Base-by-base conservation (phyloP, 257 asterid species). In the Solanum ossicruentum region DNA sequence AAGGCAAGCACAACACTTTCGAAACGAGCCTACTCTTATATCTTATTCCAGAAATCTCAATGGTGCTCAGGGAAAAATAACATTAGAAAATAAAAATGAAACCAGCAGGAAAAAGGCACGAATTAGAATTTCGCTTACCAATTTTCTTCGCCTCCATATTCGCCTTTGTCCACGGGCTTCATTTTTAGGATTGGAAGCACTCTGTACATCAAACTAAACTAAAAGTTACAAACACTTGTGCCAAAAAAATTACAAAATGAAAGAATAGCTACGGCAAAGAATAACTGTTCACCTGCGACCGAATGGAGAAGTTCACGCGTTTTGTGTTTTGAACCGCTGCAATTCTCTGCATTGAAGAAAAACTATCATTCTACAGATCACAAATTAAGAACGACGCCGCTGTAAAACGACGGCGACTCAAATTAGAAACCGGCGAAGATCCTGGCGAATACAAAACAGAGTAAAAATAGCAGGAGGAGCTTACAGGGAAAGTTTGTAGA, bases 61-160 rank as follows among this genome's bases (percentile, higher is more conserved):
- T 17, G 12, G n/a, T 23, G 17, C 61, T 26, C 23, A 66, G n/a
- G 6, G 18, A 49, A 20, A 23, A 13, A 82, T 26, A 45, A 63
- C 52, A 47, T 60, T 5, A 82, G 28, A 32, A 61, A 45, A 12
- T 12, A 26, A 79, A 26, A 32, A 49, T 3, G 51, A 83, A 83
- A 66, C 13, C 11, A 32, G 45, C 11, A 23, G 75, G 43, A 81
- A 81, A 80, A 43, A 23, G 15, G 47, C 54, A 65, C 1, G 17
- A 66, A 61, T 3, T 16, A 82, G 11, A 15, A 41, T 67, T 78
- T 4, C 0, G 17, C 39, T 28, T 91, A 96, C 98, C 98, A 93
- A 90, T 87, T 93, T 92, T 78, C 98, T 91, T 81, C 98, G 90
- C 93, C 98, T 93, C 98, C 97, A 94, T 21, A 93, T 89, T 41